Percentiles rank a stretch among this genome's conserved stretches.
phyloP scores from a whole-genome alignment of 1,284 basidiomycete genomes.

The Trichosporon sp. region DNA sequence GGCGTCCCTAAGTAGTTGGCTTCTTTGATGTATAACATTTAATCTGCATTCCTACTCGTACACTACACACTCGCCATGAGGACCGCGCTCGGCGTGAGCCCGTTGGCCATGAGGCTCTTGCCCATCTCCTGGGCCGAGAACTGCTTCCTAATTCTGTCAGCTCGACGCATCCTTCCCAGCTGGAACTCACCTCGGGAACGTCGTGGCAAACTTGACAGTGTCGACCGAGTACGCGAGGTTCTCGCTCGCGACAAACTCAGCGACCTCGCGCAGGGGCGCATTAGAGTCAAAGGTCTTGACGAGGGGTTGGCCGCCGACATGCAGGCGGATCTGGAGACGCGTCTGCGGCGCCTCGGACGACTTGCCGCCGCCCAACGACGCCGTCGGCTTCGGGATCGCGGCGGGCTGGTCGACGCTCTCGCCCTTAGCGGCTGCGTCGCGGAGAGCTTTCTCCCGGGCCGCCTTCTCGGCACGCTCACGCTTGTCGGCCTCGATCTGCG shows the following conservation, averaged over 20 bases:
- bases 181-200: slow-evolving; percentile 74
- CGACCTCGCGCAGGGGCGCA: slow-evolving; percentile 74
- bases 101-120: slow-evolving; percentile 55
- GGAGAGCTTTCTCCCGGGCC: slow-evolving; percentile 81
- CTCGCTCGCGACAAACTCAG: slow-evolving; percentile 81
- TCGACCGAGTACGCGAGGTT: slow-evolving; percentile 69
- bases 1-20: background rate
- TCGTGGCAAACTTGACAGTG: slow-evolving; percentile 71
- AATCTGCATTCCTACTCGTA: background rate
- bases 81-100: slow-evolving; percentile 56
- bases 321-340: slow-evolving; percentile 75
- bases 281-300: slow-evolving; percentile 78
- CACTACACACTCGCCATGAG: slow-evolving; percentile 41
- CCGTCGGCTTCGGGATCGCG: slow-evolving; percentile 31
- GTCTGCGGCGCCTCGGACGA: slow-evolving; percentile 79
- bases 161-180: background rate
- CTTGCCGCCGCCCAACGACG: slow-evolving; percentile 58
- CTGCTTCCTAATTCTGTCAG: slow-evolving; percentile 44
- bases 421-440: slow-evolving; percentile 65
- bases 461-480: slow-evolving; percentile 80
- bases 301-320: slow-evolving; percentile 74
- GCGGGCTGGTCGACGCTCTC: slow-evolving; percentile 56
- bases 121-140: slow-evolving; percentile 51
- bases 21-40: background rate
- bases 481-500: slow-evolving; percentile 92